phyloP scores from a whole-genome alignment of 306 rosid species.

The Corylus heterophylla region DNA sequence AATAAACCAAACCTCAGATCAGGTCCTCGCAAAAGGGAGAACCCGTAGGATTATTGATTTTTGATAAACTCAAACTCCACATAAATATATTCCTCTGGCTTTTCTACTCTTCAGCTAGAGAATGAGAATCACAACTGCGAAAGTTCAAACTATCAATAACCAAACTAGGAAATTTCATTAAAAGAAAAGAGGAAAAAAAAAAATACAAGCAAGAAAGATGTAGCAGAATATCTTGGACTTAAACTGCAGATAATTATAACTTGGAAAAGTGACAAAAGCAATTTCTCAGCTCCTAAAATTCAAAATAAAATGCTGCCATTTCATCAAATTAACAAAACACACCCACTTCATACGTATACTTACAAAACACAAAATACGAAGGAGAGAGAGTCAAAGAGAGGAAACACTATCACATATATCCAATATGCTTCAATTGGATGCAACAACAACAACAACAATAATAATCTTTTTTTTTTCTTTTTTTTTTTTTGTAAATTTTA shows the following conservation, averaged over 20 bases:
- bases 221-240: background rate
- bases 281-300: background rate
- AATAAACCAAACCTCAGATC: background rate
- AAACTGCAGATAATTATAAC: background rate
- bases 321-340: background rate
- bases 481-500: too few relatives aligned
- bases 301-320: background rate
- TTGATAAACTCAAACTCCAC: slow-evolving; percentile 1
- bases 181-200: background rate
- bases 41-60: background rate
- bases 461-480: background rate
- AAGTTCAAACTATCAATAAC: slow-evolving; percentile 20
- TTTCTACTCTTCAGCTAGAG: slow-evolving; percentile 19
- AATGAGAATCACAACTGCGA: slow-evolving; percentile 21
- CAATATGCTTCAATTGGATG: background rate
- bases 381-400: background rate
- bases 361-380: background rate
- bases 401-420: background rate
- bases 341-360: background rate
- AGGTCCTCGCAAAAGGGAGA: slow-evolving; percentile 1
- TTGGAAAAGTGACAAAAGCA: background rate
- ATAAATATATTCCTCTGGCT: slow-evolving; percentile 1
- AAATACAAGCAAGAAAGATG: background rate
- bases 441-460: background rate
- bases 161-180: slow-evolving; percentile 4